Evolutionary conservation across 805 yeast species (phyloP), one percentile per base, ranked within the genome.

Genomic region (Starmerella stellata): DNA sequence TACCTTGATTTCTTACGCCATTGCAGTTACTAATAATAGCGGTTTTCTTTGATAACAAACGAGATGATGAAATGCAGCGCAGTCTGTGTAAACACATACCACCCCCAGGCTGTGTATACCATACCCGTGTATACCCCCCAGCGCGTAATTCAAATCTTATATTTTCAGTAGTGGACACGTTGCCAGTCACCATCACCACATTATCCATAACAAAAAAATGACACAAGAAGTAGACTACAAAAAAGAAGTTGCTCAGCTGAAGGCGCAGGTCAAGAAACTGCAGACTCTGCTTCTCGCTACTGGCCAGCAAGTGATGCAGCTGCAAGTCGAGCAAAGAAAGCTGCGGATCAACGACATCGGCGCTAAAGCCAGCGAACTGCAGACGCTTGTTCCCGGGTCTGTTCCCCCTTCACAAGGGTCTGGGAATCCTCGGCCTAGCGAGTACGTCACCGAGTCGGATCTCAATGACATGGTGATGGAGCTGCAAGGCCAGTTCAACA

Each of bases 401-500:
- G 24, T 16, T 21, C 29, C 29, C 11, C n/a, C n/a, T n/a, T n/a
- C n/a, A n/a, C n/a, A n/a, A n/a, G n/a, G n/a, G n/a, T n/a, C n/a
- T n/a, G n/a, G n/a, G n/a, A 25, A 25, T 25, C 32, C 32, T 5
- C 36, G 37, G 23, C 36, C 30, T 17, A 34, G 39, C 35, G 52
- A 45, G 18, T 45, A 24, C 46, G 80, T 75, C 28, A 73, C 87
- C 3, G 77, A 80, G 47, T 92, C 79, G 41, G 96, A 87, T 52
- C 60, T 85, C 11, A 78, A 78, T 3, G 87, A 81, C 53, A 63
- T 85, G 34, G 95, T 83, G 13, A 81, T 80, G 9, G 96, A 85
- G 56, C 61, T 85, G 40, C 95, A 85, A 58, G 79, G 80, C 7
- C 95, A 85, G 58, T 65, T 85, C 51, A 85, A 79, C 38, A 62